Evolutionary conservation across 2,329 filamentous ascomycete species (phyloP), one percentile per base, ranked within the genome.

Genomic region (Pyrenochaeta sp.): DNA sequence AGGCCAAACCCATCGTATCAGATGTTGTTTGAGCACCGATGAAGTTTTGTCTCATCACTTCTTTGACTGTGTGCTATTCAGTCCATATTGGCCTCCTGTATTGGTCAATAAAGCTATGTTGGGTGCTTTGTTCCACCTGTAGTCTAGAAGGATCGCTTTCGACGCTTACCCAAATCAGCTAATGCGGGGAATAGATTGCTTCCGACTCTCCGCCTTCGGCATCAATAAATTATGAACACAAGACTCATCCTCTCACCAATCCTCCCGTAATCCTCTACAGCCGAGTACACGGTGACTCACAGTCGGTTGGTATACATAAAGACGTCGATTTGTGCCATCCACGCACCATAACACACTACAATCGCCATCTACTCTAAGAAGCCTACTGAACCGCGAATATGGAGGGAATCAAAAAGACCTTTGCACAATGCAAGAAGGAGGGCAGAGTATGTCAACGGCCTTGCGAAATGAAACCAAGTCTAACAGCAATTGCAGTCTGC

Each of bases 401-500:
- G 80, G 79, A 82, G 56, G 68, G 58, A 30, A 81, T 82, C 60
- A 80, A 78, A 67, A 77, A 78, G 64, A 80, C 80, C 32, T 82
- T 82, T 65, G 79, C 79, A 47, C 74, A 76, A 66, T 81, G 79
- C 73, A 81, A 81, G 75, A 77, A 77, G 66, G 80, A 81, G 73
- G 73, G 74, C 65, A 77, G 80, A 56, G 76, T 78, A 71, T 44
- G 68, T 50, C 27, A 14, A 18, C 18, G 10, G 15, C 11, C 7
- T 11, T 18, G 7, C 18, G 33, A 35, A 35, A 23, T 31, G 12
- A 7, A 49, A 30, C 20, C 7, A 21, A 41, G 35, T 10, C 52
- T 70, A 29, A 69, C 27, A 46, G 36, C 5, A 29, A 30, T 15
- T 70, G 61, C 75, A 95, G 85, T 82, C 91, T 63, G 94, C 95